Conservation (phyloP, 1,284 basidiomycete species). For the Fomes fomentarius region DNA sequence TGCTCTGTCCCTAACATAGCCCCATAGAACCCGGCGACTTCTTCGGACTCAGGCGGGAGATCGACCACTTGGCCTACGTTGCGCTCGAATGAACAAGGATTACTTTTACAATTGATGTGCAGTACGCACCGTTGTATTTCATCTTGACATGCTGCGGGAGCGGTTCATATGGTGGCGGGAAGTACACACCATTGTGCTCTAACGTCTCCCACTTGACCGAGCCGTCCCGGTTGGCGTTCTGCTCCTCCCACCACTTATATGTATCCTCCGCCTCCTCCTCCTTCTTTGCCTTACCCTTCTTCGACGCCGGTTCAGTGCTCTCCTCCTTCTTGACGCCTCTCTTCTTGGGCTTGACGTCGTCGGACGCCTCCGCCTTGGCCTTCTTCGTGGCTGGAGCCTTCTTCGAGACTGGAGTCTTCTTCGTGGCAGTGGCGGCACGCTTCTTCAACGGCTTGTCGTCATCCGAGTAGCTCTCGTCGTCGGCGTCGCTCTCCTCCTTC, state of each 20-base stretch:
- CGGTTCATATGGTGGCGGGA: slow-evolving; percentile 93
- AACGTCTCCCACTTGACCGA: slow-evolving; percentile 91
- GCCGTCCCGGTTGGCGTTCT: slow-evolving; percentile 72
- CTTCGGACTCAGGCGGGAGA: slow-evolving; percentile 88
- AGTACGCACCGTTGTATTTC: slow-evolving; percentile 86
- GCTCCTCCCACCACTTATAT: slow-evolving; percentile 85
- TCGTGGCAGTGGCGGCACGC: slow-evolving; percentile 35
- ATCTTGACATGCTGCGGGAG: slow-evolving; percentile 89
- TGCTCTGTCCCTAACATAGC: slow-evolving; percentile 95
- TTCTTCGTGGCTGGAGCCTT: slow-evolving; percentile 39
- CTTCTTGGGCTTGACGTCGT: slow-evolving; percentile 34
- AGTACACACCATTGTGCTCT: slow-evolving; percentile 93
- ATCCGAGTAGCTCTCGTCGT: slow-evolving; percentile 39
- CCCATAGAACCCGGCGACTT: slow-evolving; percentile 97
- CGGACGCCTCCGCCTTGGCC: slow-evolving; percentile 42
- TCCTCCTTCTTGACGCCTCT: slow-evolving; percentile 40
- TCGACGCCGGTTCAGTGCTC: slow-evolving; percentile 39
- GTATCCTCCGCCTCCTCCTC: slow-evolving; percentile 69
- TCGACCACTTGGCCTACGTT: slow-evolving; percentile 74
- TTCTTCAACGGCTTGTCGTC: slow-evolving; percentile 49
- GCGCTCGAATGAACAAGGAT: not conserved
- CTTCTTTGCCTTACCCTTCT: slow-evolving; percentile 58
- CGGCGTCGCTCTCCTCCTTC: slow-evolving; percentile 57
- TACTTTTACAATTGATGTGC: not conserved
- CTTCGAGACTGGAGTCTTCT: slow-evolving; percentile 35